Percentiles rank a stretch among this genome's conserved stretches.
phyloP scores from a whole-genome alignment of 805 yeast genomes.

The Blastobotrys muscicola region DNA sequence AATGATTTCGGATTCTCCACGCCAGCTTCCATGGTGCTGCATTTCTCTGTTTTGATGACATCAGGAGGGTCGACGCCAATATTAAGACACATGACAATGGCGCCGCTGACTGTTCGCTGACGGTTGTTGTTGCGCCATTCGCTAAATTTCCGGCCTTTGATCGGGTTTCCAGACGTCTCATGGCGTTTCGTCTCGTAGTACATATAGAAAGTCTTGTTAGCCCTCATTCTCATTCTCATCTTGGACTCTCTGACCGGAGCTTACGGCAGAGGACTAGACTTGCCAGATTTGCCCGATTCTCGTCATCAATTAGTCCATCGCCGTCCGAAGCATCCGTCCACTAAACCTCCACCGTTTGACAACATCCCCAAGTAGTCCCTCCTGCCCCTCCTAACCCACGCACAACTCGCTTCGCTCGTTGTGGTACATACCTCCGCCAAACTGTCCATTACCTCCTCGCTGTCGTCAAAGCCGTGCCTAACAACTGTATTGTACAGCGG shows the following conservation, averaged over 20 bases:
- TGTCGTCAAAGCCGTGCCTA: constrained; percentile 55
- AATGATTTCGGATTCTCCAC: constrained; percentile 68
- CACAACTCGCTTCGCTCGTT: too few species aligned
- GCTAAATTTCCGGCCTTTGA: constrained; percentile 45
- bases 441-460: constrained; percentile 38
- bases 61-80: constrained; percentile 98
- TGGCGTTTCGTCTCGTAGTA: constrained; percentile 91
- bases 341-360: too few species aligned
- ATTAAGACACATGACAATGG: constrained; percentile 80
- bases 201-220: constrained; percentile 54
- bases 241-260: too few species aligned
- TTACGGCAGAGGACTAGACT: too few species aligned
- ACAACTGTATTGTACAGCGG: constrained; percentile 28
- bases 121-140: constrained; percentile 95
- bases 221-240: neutral
- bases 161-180: constrained; percentile 78
- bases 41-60: constrained; percentile 82
- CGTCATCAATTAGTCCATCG: neutral
- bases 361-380: too few species aligned
- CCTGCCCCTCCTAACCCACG: too few species aligned
- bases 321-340: neutral
- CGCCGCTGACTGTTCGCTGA: constrained; percentile 89
- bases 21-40: constrained; percentile 89
- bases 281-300: too few species aligned
- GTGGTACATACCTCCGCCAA: constrained; percentile 33